Base-by-base conservation (phyloP, 2,329 filamentous ascomycete species). In the Fusarium lateritium region DNA sequence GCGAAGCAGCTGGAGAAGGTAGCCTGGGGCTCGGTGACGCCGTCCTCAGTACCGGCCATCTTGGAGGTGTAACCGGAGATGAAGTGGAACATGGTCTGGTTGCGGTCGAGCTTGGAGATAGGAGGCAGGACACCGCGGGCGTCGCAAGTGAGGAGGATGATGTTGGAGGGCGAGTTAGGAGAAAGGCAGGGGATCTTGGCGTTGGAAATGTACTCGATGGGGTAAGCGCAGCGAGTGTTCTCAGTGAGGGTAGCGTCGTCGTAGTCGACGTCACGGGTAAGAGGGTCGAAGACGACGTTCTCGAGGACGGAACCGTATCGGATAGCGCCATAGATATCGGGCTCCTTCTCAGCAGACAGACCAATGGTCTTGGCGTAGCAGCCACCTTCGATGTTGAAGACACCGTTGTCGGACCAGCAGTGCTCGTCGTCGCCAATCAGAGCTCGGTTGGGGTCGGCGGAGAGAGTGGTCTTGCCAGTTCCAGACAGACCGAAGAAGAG, bases 71-170 rank as follows among this genome's bases (percentile, higher is more conserved):
- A 99, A 76, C 96, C 96, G 19, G 93, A 97, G 84, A 99, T 99
- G 90, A 99, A 99, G 88, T 99, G 96, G 91, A 98, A 99, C 95
- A 99, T 98, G 82, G 94, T 97, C 86, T 98, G 96, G 77, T 93
- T 90, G 71, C 92, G 89, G 86, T 92, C 90, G 80, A 99, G 92
- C 88, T 98, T 98, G 77, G 94, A 98, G 84, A 99, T 98, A 49
- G 96, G 96, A 59, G 96, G 96, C 58, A 99, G 90, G 50, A 99
- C 96, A 86, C 96, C 96, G 74, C 96, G 94, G 64, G 96, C 96
- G 77, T 99, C 96, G 85, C 96, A 99, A 68, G 96, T 99, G 75
- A 99, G 91, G 75, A 99, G 92, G 79, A 99, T 93, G 83, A 99
- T 98, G 90, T 99, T 99, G 82, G 88, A 91, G 74, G 96, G 96